Percentiles rank a stretch among this genome's conserved stretches.
Conservation (phyloP, 352 stramenopile genomes). For the Phytophthora litchii region DNA sequence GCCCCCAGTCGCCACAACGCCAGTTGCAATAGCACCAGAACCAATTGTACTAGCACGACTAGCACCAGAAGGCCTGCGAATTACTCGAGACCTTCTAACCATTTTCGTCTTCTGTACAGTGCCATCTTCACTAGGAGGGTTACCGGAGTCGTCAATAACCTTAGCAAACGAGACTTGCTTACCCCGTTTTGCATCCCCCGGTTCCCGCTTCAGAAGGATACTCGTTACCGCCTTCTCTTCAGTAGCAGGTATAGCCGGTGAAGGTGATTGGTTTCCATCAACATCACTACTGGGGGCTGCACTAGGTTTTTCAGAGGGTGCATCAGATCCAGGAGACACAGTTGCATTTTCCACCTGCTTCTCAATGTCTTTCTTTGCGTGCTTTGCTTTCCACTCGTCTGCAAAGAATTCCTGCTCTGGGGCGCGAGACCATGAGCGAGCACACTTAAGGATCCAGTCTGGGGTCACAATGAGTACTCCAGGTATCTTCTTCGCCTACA, state of each 20-base stretch:
- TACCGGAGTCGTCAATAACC: constrained; percentile 37
- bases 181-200: constrained; percentile 24
- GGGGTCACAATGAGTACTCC: constrained; percentile 71
- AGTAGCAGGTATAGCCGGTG: constrained; percentile 6
- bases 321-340: not conserved
- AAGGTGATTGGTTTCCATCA: constrained; percentile 11
- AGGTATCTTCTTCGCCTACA: constrained; percentile 62
- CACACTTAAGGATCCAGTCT: constrained; percentile 84
- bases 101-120: constrained; percentile 32
- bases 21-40: constrained; percentile 50
- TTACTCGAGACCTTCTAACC: constrained; percentile 41
- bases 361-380: constrained; percentile 29
- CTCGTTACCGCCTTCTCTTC: constrained; percentile 25
- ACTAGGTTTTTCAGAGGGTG: constrained; percentile 8
- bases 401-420: constrained; percentile 72
- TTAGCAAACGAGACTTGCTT: constrained; percentile 75
- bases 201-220: constrained; percentile 25
- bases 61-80: constrained; percentile 29
- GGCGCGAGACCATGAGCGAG: constrained; percentile 67
- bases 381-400: constrained; percentile 65
- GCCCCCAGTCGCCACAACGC: constrained; percentile 73
- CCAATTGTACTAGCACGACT: constrained; percentile 25
- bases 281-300: constrained; percentile 7
- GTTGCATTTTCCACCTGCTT: constrained; percentile 19
- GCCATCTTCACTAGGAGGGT: constrained; percentile 28